These are phyloP conservation scores for Mortierella hygrophila DNA, from an alignment of 192 early-diverging fungal genomes.

Conservation along the genomic window DNA sequence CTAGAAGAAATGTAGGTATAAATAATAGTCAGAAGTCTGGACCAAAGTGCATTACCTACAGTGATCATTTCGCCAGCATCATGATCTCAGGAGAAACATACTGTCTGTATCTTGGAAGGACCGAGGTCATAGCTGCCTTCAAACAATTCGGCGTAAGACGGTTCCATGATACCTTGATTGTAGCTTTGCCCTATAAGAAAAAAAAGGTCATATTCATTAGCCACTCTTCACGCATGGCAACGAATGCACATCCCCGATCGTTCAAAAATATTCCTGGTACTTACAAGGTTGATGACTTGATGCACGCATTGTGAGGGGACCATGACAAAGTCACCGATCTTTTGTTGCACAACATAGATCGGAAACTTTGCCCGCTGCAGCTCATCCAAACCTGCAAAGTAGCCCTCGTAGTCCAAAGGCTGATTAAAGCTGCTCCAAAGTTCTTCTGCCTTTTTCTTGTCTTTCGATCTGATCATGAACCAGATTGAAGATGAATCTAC, in stretches of 20 bases:
- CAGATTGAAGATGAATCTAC: conserved; percentile 42
- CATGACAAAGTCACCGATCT: conserved; percentile 48
- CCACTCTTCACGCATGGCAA: neutral
- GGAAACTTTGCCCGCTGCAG: conserved; percentile 29
- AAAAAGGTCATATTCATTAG: neutral
- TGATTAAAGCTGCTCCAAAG: conserved; percentile 35
- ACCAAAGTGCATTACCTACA: neutral
- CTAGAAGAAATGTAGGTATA: neutral
- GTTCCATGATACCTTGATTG: conserved; percentile 55
- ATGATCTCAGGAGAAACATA: conserved; percentile 4
- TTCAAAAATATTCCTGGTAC: neutral
- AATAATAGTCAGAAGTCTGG: neutral
- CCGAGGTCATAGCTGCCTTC: conserved; percentile 25
- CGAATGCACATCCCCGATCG: neutral
- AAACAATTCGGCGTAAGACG: conserved; percentile 39
- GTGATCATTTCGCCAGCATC: neutral
- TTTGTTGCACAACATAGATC: conserved; percentile 44
- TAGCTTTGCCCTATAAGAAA: conserved; percentile 31
- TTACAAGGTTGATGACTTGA: conserved; percentile 50
- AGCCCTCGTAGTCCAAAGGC: conserved; percentile 43
- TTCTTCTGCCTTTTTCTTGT: conserved; percentile 24
- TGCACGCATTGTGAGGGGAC: conserved; percentile 44
- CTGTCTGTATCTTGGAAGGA: conserved; percentile 47
- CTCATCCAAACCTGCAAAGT: conserved; percentile 42
- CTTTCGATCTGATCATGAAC: conserved; percentile 43